Evolutionary conservation across 306 rosid species (phyloP).

Genomic region (Dryas drummondii): DNA sequence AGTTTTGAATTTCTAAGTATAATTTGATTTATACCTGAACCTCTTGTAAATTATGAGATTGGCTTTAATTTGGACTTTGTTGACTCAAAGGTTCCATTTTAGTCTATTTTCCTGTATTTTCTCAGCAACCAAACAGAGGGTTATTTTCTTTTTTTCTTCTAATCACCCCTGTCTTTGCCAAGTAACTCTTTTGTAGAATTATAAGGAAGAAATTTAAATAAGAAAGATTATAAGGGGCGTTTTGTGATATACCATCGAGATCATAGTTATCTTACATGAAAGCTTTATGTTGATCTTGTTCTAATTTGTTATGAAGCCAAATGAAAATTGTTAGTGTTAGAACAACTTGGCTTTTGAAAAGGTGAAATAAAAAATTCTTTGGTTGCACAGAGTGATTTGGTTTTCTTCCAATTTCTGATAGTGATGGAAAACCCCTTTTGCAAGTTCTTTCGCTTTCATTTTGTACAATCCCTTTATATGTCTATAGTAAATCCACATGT

Average conservation of each 20-base stretch:
- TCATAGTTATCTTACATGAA: not conserved
- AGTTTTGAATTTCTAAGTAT: not conserved
- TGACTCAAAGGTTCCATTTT: not conserved
- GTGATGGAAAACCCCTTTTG: not conserved
- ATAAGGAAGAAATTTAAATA: not conserved
- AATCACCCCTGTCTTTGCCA: too few relatives aligned
- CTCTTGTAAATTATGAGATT: not conserved
- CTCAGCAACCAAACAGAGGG: not conserved
- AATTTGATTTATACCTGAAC: not conserved
- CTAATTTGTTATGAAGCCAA: not conserved
- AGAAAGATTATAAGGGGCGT: not conserved
- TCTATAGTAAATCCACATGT: too few relatives aligned
- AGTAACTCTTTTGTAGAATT: not conserved
- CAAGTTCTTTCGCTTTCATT: too few relatives aligned
- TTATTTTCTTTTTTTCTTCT: not conserved
- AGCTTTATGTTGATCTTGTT: not conserved
- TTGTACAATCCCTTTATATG: too few relatives aligned
- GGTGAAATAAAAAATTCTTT: not conserved
- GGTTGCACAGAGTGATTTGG: not conserved
- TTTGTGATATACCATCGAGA: not conserved
- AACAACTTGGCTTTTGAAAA: not conserved
- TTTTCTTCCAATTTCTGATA: not conserved
- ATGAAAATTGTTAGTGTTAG: not conserved
- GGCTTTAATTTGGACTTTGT: conserved; percentile 10
- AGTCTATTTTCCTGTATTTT: not conserved